Conservation (phyloP, 2,329 filamentous ascomycete genomes). For the Blastomyces percursus region DNA sequence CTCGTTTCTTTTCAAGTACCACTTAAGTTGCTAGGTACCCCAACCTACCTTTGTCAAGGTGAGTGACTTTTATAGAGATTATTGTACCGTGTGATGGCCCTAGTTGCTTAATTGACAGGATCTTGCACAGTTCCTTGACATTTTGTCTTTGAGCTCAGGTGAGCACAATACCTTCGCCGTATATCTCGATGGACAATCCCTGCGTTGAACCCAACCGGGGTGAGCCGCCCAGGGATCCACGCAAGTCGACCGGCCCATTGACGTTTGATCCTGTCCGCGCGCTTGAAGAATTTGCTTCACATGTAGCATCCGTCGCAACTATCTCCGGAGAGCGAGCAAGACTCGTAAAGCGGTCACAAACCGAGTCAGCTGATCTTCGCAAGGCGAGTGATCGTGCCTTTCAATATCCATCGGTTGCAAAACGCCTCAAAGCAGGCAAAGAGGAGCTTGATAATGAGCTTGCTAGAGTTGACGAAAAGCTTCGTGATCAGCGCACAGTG, state of each 20-base stretch:
- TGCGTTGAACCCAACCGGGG: neutral
- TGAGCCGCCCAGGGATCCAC: neutral
- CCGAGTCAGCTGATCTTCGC: slow-evolving; percentile 28
- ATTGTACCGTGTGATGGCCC: no score
- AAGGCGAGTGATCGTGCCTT: slow-evolving; percentile 15
- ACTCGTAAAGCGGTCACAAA: neutral
- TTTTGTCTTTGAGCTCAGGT: neutral
- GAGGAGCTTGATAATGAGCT: slow-evolving; percentile 17
- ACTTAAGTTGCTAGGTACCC: no score
- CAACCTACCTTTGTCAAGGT: neutral
- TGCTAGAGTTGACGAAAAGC: slow-evolving; percentile 15
- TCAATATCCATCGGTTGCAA: slow-evolving; percentile 19
- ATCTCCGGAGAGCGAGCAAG: slow-evolving; percentile 1
- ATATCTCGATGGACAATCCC: neutral
- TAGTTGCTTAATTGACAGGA: neutral
- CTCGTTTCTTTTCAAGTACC: neutral
- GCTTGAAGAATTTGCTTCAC: slow-evolving; percentile 2
- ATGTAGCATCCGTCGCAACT: neutral
- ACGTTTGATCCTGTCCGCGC: neutral
- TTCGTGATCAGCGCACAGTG: slow-evolving; percentile 13
- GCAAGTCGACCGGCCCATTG: neutral
- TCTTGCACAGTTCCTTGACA: neutral
- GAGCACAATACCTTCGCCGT: neutral
- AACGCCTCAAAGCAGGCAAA: slow-evolving; percentile 16
- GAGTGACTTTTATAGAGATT: no score